Conservation (phyloP, 805 yeast genomes). For the Lachancea kluyveri region DNA sequence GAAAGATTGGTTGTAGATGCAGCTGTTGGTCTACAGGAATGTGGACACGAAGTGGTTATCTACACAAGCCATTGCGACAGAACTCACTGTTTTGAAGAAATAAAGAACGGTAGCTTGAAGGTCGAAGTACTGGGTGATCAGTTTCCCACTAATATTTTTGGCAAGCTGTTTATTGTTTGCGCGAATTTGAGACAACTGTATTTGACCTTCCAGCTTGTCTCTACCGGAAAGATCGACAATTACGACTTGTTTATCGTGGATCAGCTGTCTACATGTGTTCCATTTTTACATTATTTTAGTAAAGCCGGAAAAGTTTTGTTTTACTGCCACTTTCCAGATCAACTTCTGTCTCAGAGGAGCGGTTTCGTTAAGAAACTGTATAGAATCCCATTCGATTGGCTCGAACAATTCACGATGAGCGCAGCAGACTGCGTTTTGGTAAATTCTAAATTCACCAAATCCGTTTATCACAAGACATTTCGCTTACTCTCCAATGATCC, state of each 20-base stretch:
- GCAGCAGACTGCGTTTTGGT: constrained; percentile 78
- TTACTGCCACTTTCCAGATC: constrained; percentile 97
- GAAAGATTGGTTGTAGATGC: constrained; percentile 96
- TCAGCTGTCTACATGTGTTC: constrained; percentile 77
- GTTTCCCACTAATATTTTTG: constrained; percentile 63
- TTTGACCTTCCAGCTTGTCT: constrained; percentile 43
- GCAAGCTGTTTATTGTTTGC: constrained; percentile 70
- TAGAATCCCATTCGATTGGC: constrained; percentile 74
- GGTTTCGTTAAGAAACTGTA: constrained; percentile 55
- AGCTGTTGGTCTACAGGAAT: constrained; percentile 75
- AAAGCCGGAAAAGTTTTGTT: constrained; percentile 53
- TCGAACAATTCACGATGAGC: constrained; percentile 77
- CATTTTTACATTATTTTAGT: constrained; percentile 48
- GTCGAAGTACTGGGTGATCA: constrained; percentile 79
- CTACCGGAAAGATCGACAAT: constrained; percentile 38
- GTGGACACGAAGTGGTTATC: constrained; percentile 56
- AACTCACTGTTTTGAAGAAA: constrained; percentile 87
- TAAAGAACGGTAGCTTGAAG: constrained; percentile 47
- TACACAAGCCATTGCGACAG: constrained; percentile 89
- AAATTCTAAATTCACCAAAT: constrained; percentile 77
- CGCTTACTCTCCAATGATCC: constrained; percentile 26
- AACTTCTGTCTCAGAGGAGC: constrained; percentile 57
- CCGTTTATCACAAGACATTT: constrained; percentile 64
- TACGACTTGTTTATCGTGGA: constrained; percentile 80
- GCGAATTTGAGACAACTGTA: constrained; percentile 81